phyloP scores from a whole-genome alignment of 2,329 filamentous ascomycete genomes.

The Aspergillus tamarii region DNA sequence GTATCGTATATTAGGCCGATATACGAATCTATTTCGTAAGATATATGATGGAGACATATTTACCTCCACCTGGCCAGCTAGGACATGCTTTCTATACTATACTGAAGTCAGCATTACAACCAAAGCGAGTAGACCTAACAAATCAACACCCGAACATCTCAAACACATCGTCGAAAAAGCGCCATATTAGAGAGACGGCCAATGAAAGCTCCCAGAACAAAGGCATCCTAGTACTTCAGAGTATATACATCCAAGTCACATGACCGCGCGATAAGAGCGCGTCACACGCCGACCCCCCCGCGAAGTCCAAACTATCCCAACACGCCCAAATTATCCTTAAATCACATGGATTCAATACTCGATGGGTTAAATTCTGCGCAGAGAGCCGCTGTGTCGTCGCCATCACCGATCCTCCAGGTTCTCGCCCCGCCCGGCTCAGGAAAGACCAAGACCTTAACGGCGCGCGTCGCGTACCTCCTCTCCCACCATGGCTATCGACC shows the following conservation, averaged over 20 bases:
- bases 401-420: constrained; percentile 62
- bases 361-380: constrained; percentile 67
- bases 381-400: constrained; percentile 65
- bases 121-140: background rate
- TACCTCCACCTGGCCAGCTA: background rate
- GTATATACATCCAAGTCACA: constrained; percentile 4
- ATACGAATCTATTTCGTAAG: background rate
- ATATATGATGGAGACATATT: background rate
- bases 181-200: background rate
- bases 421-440: constrained; percentile 71
- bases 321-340: background rate
- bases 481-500: constrained; percentile 72
- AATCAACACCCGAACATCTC: background rate
- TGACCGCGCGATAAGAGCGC: constrained; percentile 13
- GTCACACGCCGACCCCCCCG: background rate
- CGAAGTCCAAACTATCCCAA: background rate
- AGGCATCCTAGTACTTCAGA: background rate
- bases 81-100: background rate
- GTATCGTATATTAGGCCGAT: background rate
- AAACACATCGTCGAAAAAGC: background rate
- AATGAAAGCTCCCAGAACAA: background rate
- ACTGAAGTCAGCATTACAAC: background rate
- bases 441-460: constrained; percentile 94
- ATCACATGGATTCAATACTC: constrained; percentile 58
- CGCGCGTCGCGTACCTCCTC: constrained; percentile 87